Evolutionary conservation across 2,329 filamentous ascomycete species (phyloP), one percentile per base, ranked within the genome.

Genomic region (Fusarium guadeloupense): DNA sequence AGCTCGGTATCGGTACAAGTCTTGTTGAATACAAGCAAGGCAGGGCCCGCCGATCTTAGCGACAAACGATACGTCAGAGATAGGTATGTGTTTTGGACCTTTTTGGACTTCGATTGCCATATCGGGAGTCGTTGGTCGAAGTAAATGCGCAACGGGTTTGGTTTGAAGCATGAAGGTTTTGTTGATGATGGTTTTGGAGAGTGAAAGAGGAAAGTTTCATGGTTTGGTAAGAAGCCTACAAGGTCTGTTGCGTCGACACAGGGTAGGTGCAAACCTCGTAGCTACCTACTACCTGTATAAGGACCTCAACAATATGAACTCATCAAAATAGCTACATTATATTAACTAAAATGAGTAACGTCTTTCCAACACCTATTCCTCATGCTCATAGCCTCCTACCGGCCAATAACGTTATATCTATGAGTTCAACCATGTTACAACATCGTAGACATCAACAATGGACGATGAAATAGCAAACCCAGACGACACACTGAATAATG

Each of bases 1-100:
- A 21, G 19, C 35, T 14, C 35, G 20, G 35, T 23, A 38, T 13
- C 23, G 23, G n/a, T n/a, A n/a, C 23, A 25, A 25, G n/a, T n/a
- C 9, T 37, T 37, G 17, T 52, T 46, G 30, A 31, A 34, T 42
- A 43, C 19, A 26, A 46, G 21, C 33, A 59, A 49, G 54, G 31
- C 23, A 43, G 39, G 48, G 25, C 20, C 20, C 17, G 35, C 40
- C 54, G 55, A 59, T 59, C 39, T 56, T 62, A 28, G 60, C 31
- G 55, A 23, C 40, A 42, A 52, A 43, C 45, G 60, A 64, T 64
- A 61, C 60, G 50, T 52, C 62, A 59, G 49, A 48, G 49, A 38
- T 34, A 39, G n/a, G 28, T 34, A n/a, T 38, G 16, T 35, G n/a
- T n/a, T n/a, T n/a, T 17, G 33, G 33, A 38, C 25, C 14, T 20